Percentiles rank a stretch among this genome's conserved stretches.
These are phyloP conservation scores for Basipetospora chlamydospora DNA, from an alignment of 2,329 filamentous ascomycete species.

Conservation along the genomic window DNA sequence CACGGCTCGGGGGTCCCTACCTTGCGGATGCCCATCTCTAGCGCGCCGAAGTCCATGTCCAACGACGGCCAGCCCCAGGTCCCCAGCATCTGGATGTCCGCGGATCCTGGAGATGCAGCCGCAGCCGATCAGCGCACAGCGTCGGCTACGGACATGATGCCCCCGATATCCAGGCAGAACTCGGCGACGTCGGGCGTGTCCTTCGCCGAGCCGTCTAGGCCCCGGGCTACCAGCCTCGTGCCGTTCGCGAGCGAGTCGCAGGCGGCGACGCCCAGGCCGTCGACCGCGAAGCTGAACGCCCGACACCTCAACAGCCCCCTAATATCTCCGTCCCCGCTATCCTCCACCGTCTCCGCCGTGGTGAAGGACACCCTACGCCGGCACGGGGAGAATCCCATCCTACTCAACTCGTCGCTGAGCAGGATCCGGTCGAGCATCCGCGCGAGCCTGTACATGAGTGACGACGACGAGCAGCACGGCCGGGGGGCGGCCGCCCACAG, in stretches of 20 bases:
- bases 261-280: background rate
- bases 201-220: slow-evolving; percentile 8
- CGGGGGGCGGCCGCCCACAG: background rate
- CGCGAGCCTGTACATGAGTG: slow-evolving; percentile 38
- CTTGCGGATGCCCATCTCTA: slow-evolving; percentile 15
- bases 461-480: slow-evolving; percentile 14
- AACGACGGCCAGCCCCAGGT: slow-evolving; percentile 1
- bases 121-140: slow-evolving; percentile 11
- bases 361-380: slow-evolving; percentile 37
- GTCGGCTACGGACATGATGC: background rate
- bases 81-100: slow-evolving; percentile 20
- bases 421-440: slow-evolving; percentile 35
- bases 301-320: slow-evolving; percentile 31
- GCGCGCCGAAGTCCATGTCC: background rate
- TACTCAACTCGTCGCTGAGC: slow-evolving; percentile 28
- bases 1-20: slow-evolving; percentile 22
- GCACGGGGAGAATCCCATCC: slow-evolving; percentile 23
- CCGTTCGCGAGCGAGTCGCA: slow-evolving; percentile 5
- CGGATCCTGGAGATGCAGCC: slow-evolving; percentile 15
- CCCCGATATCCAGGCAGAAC: background rate
- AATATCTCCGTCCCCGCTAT: slow-evolving; percentile 45
- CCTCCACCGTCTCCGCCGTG: slow-evolving; percentile 42
- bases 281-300: slow-evolving; percentile 16
- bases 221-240: slow-evolving; percentile 9
- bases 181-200: slow-evolving; percentile 12